Conservation (phyloP, 805 yeast genomes). For the Yarrowia keelungensis region DNA sequence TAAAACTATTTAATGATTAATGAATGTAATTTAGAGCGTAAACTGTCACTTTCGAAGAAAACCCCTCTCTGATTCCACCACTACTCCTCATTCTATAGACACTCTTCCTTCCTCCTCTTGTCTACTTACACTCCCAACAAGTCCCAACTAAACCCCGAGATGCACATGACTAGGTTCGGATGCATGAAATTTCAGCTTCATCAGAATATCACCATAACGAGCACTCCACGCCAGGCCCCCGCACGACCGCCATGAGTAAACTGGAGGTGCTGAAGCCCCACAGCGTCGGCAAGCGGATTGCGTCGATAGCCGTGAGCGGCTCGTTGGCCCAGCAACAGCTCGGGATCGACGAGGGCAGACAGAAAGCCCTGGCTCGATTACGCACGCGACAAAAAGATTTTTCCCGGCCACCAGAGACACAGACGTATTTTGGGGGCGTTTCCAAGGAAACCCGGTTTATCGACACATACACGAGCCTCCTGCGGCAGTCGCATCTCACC, state of each 20-base stretch:
- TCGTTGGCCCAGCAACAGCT: constrained; percentile 4
- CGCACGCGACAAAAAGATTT: constrained; percentile 36
- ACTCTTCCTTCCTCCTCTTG: too few relatives aligned
- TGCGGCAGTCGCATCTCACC: constrained; percentile 14
- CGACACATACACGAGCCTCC: constrained; percentile 28
- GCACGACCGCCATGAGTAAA: constrained; percentile 12
- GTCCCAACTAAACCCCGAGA: neutral
- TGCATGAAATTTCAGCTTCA: constrained; percentile 36
- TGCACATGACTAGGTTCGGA: neutral
- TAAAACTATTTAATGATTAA: constrained; percentile 4
- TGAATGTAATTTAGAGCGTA: neutral
- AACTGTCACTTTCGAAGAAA: too few relatives aligned
- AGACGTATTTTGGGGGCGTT: constrained; percentile 22
- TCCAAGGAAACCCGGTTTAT: constrained; percentile 37
- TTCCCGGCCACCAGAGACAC: constrained; percentile 2
- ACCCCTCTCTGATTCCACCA: too few relatives aligned
- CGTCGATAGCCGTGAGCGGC: constrained; percentile 25
- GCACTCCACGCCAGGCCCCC: neutral
- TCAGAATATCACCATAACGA: constrained; percentile 3
- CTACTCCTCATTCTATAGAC: too few relatives aligned
- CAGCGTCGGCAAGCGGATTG: constrained; percentile 30
- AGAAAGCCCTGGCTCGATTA: neutral
- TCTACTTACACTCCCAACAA: too few relatives aligned
- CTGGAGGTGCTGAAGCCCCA: constrained; percentile 28
- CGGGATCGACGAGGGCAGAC: constrained; percentile 11